Evolutionary conservation across 169 alveolate genomes (phyloP).

Genomic region (Toxoplasma gondii): DNA sequence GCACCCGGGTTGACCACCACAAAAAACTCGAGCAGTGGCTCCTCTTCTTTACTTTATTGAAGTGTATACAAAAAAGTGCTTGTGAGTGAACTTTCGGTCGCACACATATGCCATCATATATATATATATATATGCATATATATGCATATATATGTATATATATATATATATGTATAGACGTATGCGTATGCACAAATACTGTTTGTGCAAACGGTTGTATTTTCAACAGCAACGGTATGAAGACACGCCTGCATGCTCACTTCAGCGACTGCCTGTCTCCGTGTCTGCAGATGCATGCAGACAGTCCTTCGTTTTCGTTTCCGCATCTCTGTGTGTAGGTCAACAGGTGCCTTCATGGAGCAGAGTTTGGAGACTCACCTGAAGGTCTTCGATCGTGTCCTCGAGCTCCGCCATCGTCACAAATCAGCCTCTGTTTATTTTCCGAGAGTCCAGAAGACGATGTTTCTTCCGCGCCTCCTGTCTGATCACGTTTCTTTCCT

Average conservation of each 20-base stretch:
- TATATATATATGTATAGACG: not conserved
- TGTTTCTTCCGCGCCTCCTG: not conserved
- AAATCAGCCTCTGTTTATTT: not conserved
- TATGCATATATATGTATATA: not conserved
- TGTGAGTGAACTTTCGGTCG: not conserved
- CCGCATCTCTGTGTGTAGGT: not conserved
- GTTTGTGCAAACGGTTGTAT: too few species aligned
- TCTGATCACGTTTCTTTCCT: not conserved
- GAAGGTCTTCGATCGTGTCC: slow-evolving; percentile 63
- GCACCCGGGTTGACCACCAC: not conserved
- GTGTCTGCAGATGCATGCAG: not conserved
- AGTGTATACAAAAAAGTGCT: not conserved
- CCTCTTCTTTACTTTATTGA: not conserved
- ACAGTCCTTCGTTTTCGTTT: not conserved
- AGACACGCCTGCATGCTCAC: too few species aligned
- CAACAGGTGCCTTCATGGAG: not conserved
- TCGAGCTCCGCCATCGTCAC: slow-evolving; percentile 66
- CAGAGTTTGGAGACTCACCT: slow-evolving; percentile 42
- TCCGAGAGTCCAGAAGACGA: not conserved
- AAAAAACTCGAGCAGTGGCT: not conserved
- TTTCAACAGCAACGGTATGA: too few species aligned
- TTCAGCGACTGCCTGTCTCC: not conserved
- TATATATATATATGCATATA: not conserved
- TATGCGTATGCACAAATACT: too few species aligned
- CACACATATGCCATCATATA: not conserved